phyloP scores from a whole-genome alignment of 345 rosid genomes.

The Citrus reticulata region DNA sequence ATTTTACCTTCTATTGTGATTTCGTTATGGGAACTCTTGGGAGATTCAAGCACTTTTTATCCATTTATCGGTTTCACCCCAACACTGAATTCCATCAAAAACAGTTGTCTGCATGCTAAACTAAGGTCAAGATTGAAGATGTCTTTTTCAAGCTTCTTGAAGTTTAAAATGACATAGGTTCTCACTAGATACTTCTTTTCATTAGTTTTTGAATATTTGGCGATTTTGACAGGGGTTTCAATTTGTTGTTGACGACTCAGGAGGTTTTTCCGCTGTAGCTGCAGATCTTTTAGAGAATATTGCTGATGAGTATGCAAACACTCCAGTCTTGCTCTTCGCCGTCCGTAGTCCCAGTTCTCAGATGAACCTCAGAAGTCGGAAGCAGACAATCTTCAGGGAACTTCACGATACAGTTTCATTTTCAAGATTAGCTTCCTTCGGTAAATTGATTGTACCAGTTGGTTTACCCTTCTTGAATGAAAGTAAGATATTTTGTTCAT shows the following conservation, averaged over 20 bases:
- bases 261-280: conserved; percentile 85
- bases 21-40: neutral
- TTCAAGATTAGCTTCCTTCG: conserved; percentile 61
- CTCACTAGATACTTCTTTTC: neutral
- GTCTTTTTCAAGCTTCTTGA: neutral
- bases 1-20: neutral
- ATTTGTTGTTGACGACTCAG: conserved; percentile 82
- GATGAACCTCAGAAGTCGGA: conserved; percentile 36
- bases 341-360: conserved; percentile 54
- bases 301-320: conserved; percentile 72
- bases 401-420: conserved; percentile 88
- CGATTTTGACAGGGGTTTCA: conserved; percentile 68
- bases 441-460: conserved; percentile 71
- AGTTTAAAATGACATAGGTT: neutral
- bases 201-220: conserved; percentile 15
- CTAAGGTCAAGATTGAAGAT: neutral
- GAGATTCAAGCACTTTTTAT: neutral
- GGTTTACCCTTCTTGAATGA: conserved; percentile 70
- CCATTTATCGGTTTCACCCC: neutral
- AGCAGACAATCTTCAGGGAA: conserved; percentile 47
- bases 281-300: conserved; percentile 74
- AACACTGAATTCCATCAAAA: neutral
- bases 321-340: conserved; percentile 71
- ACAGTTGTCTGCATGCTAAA: neutral
- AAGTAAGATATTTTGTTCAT: conserved; percentile 44